Conservation (phyloP, 2,329 filamentous ascomycete genomes). For the Cryphonectria japonica region DNA sequence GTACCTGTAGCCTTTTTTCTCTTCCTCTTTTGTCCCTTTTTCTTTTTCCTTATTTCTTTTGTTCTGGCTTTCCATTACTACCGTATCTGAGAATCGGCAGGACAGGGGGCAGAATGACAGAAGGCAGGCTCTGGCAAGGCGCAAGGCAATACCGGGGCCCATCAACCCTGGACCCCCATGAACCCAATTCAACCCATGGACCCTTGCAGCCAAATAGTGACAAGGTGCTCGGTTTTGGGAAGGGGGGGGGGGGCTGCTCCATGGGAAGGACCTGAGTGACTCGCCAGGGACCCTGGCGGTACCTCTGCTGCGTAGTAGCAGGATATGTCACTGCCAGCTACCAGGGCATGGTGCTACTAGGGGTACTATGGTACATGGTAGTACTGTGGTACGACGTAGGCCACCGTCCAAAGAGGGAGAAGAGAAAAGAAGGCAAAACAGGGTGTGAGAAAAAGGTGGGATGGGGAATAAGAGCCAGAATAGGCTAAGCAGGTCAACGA, state of each 20-base stretch:
- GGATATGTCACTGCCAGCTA: background rate
- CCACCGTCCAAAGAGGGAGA: background rate
- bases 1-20: background rate
- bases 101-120: slow-evolving; percentile 2
- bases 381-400: background rate
- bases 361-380: background rate
- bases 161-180: background rate
- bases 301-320: background rate
- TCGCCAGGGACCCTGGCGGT: background rate
- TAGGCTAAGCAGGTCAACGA: background rate
- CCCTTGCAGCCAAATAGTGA: slow-evolving; percentile 14
- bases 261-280: slow-evolving; percentile 1
- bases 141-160: slow-evolving; percentile 16
- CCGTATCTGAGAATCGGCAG: slow-evolving; percentile 7
- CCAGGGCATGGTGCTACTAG: background rate
- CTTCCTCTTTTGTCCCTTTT: background rate
- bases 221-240: background rate
- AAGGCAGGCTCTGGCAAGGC: slow-evolving; percentile 8
- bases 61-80: background rate
- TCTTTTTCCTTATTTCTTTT: background rate
- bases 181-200: slow-evolving; percentile 4
- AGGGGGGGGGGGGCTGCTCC: background rate
- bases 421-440: background rate
- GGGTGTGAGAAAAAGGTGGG: background rate
- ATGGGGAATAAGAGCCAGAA: slow-evolving; percentile 1